Base-by-base conservation (phyloP, 768 basidiomycete genomes). In the Collybia mongolica region DNA sequence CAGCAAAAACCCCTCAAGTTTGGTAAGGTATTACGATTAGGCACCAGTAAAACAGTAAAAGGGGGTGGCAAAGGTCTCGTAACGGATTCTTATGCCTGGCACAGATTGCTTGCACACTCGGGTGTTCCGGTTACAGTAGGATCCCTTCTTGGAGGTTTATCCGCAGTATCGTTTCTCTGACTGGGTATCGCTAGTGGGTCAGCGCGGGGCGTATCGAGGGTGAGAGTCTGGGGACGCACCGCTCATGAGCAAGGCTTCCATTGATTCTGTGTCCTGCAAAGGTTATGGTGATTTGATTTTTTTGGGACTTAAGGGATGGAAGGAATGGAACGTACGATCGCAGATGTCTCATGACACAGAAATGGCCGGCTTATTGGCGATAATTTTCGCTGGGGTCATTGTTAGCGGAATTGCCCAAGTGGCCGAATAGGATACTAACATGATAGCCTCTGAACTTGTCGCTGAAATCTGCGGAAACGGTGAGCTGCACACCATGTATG, bases 311-410 rank as follows among this genome's bases (percentile, higher is more conserved):
- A 51, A 23, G 14, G 17, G n/a, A 28, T 2, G 17, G 36, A n/a
- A 19, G 5, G 14, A 14, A 20, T 18, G 12, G 41, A 44, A 47
- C 83, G 45, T 59, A 86, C 86, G 39, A 87, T 80, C 4, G 86
- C 86, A 35, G 84, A 84, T 0, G 86, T 88, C 58, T 85, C 81
- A 57, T 88, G 80, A 54, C 79, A 83, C 56, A 84, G 80, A 58
- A 88, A 88, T 1, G 80, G 71, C 4, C 87, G 73, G 22, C 73
- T 67, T 28, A 73, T 65, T 1, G 83, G 81, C 2, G 85, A 87
- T 19, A 77, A 66, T 19, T 76, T 76, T 60, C 74, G 80, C 82
- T 86, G 53, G 38, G 45, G 12, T 23, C 36, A 26, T 28, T 46
- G 42, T 36, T 29, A 46, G 19, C 9, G 23, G 19, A 38, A 35